phyloP scores from a whole-genome alignment of 129 eudicot species.

The Lactuca saligna region DNA sequence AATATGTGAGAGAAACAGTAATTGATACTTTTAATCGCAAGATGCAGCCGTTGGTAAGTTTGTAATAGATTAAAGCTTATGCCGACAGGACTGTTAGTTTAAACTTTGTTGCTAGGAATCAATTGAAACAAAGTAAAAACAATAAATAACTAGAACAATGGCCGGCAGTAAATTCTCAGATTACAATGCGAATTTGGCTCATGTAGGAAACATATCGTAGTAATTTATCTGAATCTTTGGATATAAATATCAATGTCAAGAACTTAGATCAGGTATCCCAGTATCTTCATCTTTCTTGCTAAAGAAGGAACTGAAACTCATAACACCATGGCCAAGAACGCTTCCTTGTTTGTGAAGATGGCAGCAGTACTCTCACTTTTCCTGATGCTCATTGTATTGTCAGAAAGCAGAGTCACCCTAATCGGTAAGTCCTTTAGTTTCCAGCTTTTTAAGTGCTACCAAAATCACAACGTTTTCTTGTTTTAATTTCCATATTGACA shows the following conservation, averaged over 20 bases:
- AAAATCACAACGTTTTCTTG: background rate
- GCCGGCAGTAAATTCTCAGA: background rate
- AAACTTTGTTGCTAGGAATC: background rate
- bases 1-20: no score
- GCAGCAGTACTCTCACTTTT: slow-evolving; percentile 21
- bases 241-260: background rate
- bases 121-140: background rate
- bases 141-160: background rate
- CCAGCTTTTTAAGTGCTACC: background rate
- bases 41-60: background rate
- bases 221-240: background rate
- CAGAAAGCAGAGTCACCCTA: slow-evolving; percentile 22
- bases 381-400: slow-evolving; percentile 14
- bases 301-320: background rate
- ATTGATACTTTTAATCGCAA: background rate
- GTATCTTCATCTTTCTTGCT: background rate
- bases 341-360: slow-evolving; percentile 22
- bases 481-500: background rate
- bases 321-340: slow-evolving; percentile 19
- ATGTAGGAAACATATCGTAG: background rate
- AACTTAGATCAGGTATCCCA: background rate
- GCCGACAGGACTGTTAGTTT: background rate
- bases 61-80: background rate
- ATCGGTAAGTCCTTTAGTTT: slow-evolving; percentile 9
- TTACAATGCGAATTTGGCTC: slow-evolving; percentile 18